Evolutionary conservation across 1,284 basidiomycete genomes (phyloP).

Genomic region (Pseudozyma flocculosa): DNA sequence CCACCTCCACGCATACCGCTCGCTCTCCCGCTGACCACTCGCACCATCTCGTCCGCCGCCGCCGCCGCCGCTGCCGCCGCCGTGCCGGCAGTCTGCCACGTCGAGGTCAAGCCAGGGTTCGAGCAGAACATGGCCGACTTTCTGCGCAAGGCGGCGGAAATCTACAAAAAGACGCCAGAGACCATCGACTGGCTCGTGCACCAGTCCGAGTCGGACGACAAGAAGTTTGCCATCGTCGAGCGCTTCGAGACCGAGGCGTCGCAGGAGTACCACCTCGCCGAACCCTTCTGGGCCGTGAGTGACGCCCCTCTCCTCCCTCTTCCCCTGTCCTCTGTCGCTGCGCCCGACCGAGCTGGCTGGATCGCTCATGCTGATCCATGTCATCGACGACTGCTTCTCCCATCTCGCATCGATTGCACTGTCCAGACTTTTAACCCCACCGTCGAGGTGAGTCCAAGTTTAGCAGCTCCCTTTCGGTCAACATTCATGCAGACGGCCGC

Average conservation of each 20-base stretch:
- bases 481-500: too few relatives aligned
- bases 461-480: too few relatives aligned
- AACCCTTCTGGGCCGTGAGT: slow-evolving; percentile 2
- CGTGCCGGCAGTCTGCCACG: slow-evolving; percentile 5
- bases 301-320: neutral
- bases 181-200: slow-evolving; percentile 15
- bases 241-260: slow-evolving; percentile 13
- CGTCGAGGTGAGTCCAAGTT: slow-evolving; percentile 10
- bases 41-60: neutral
- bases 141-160: slow-evolving; percentile 5
- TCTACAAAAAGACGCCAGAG: slow-evolving; percentile 15
- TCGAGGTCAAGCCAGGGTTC: slow-evolving; percentile 12
- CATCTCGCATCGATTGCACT: too few relatives aligned
- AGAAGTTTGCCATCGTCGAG: slow-evolving; percentile 16
- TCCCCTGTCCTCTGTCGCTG: neutral
- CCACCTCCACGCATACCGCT: neutral
- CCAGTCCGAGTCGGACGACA: slow-evolving; percentile 8
- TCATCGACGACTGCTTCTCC: too few relatives aligned
- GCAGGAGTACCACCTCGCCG: slow-evolving; percentile 15
- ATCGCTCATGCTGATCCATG: neutral
- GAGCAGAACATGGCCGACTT: slow-evolving; percentile 10
- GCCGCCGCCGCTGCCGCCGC: too few relatives aligned
- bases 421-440: slow-evolving; percentile 9
- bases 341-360: too few relatives aligned
- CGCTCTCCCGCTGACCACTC: neutral